Evolutionary conservation across 2,329 filamentous ascomycete genomes (phyloP).

Genomic region (Phoma sp.): DNA sequence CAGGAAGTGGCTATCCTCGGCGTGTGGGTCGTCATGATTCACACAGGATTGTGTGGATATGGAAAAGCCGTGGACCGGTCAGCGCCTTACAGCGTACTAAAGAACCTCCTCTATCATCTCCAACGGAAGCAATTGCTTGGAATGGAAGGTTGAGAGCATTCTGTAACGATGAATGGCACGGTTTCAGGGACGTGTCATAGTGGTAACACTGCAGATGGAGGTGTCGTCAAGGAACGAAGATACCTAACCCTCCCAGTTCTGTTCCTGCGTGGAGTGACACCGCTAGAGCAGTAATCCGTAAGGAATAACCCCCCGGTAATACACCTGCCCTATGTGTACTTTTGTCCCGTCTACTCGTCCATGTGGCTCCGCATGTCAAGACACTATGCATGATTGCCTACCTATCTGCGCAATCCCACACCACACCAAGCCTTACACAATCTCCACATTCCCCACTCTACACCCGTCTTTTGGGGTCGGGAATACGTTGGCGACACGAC

Average conservation of each 20-base stretch:
- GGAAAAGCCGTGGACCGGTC: not conserved
- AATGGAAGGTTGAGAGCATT: not conserved
- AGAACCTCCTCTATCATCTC: not conserved
- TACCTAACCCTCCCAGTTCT: not conserved
- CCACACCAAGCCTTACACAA: not conserved
- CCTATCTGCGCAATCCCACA: constrained; percentile 2
- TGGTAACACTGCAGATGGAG: constrained; percentile 14
- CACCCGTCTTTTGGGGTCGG: not conserved
- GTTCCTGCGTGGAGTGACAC: constrained; percentile 8
- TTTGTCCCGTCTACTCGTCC: not conserved
- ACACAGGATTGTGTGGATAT: constrained; percentile 6
- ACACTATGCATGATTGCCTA: not conserved
- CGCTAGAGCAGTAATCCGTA: not conserved
- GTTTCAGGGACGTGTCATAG: constrained; percentile 14
- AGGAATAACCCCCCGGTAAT: not conserved
- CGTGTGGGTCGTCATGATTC: constrained; percentile 3
- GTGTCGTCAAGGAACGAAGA: constrained; percentile 1
- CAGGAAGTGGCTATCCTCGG: constrained; percentile 6
- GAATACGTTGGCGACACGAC: not conserved
- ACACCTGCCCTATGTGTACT: constrained; percentile 9
- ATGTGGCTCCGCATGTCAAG: constrained; percentile 8
- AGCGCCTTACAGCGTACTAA: constrained; percentile 1
- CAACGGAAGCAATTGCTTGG: not conserved
- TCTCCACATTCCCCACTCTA: constrained; percentile 10
- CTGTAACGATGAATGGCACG: constrained; percentile 2